These are phyloP conservation scores for Solanum virginianum DNA, from an alignment of 257 asterid species.

Conservation along the genomic window DNA sequence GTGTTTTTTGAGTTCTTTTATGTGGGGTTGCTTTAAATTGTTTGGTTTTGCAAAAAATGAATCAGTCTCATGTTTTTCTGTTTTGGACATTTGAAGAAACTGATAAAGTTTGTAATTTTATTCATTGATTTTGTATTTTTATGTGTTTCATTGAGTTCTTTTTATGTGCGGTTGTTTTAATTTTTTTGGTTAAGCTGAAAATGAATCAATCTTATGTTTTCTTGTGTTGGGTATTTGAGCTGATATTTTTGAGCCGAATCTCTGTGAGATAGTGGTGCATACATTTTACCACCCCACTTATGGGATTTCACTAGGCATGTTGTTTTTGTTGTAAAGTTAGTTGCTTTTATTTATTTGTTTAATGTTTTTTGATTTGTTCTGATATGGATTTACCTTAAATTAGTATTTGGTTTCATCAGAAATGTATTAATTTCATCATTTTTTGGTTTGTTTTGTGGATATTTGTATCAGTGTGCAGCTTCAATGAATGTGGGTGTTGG, in stretches of 20 bases:
- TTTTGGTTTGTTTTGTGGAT: background rate
- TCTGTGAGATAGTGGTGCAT: too few relatives aligned
- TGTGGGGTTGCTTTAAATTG: background rate
- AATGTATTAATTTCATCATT: background rate
- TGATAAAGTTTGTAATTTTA: too few relatives aligned
- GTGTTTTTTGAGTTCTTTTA: background rate
- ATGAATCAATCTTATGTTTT: background rate
- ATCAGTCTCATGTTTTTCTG: background rate
- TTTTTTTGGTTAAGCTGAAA: background rate
- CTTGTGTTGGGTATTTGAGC: background rate
- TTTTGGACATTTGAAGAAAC: too few relatives aligned
- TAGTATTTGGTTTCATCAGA: background rate
- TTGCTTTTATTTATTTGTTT: background rate
- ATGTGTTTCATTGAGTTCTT: background rate
- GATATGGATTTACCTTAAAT: background rate
- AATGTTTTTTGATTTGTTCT: background rate
- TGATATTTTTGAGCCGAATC: too few relatives aligned
- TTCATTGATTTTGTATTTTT: background rate
- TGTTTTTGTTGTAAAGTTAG: background rate
- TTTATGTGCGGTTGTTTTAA: background rate
- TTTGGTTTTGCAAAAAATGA: background rate
- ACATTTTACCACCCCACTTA: too few relatives aligned
- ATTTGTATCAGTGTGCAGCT: slow-evolving; percentile 65
- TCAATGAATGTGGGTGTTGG: slow-evolving; percentile 96
- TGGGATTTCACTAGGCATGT: too few relatives aligned